Base-by-base conservation (phyloP, 352 stramenopile species). In the Globisporangium echinulatum region DNA sequence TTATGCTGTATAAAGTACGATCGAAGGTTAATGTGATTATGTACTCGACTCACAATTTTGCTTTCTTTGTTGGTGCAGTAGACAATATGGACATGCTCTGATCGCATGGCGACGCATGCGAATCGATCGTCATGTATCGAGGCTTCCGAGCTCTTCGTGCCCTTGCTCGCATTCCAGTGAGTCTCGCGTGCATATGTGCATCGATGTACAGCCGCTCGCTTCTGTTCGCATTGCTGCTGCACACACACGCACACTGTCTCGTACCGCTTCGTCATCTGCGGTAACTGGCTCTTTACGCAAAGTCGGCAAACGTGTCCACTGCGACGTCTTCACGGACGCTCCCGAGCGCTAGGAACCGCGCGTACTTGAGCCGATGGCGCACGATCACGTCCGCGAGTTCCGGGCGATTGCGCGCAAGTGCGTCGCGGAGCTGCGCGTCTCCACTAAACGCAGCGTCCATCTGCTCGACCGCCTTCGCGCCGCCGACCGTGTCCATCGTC, bases 291-390 rank as follows among this genome's bases (percentile, higher is more conserved):
- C 19, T 36, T 43, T 62, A 62, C 14, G 49, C 57, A 44, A 62
- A 62, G 52, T 88, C 74, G 19, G 67, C 63, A 52, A 87, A 83
- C n/a, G 71, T 58, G 3, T 68, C 75, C 33, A 81, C 71, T 8
- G 67, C 68, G 58, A 70, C 61, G 57, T 87, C 77, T 59, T 92
- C 82, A 15, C 69, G 68, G 15, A 92, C 53, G 50, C 75, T 74
- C 17, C 82, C 82, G 36, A 92, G 66, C 52, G 69, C 70, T 37
- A 76, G 85, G 42, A 84, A 87, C 15, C 65, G 58, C 13, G 82
- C 78, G 65, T 90, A 92, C 60, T 88, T 90, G 66, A 90, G 69
- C 51, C 84, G 82, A 60, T 90, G 82, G 67, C 85, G 86, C 52
- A 92, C 68, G 53, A 92, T 87, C 25, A 92, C 67, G 52, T 88